Evolutionary conservation across 352 stramenopile genomes (phyloP).

Genomic region (Phytophthora uliginosa): DNA sequence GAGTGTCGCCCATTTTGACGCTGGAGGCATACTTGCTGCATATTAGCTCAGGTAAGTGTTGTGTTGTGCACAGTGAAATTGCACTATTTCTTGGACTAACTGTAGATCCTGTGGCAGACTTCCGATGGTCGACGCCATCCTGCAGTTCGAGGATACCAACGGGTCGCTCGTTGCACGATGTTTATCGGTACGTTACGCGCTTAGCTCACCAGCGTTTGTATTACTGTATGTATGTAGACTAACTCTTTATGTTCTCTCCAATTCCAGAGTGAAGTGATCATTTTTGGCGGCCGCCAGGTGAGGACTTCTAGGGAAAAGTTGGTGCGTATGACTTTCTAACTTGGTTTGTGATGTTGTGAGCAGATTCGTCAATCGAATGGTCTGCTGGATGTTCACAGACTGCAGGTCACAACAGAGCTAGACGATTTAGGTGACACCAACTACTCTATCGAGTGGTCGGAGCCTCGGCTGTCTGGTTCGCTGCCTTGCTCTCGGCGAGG

Average conservation of each 20-base stretch:
- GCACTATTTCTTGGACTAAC: background rate
- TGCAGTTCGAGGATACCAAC: conserved; percentile 32
- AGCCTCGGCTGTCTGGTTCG: conserved; percentile 43
- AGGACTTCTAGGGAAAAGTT: background rate
- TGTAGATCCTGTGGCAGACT: conserved; percentile 15
- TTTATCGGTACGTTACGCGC: conserved; percentile 47
- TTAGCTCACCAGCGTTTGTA: background rate
- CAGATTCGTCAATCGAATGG: conserved; percentile 79
- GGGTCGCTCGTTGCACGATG: conserved; percentile 65
- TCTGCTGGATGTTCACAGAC: conserved; percentile 57
- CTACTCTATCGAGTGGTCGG: conserved; percentile 48
- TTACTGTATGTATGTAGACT: background rate
- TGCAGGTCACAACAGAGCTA: conserved; percentile 30
- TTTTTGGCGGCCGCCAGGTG: conserved; percentile 80
- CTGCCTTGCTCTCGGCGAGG: conserved; percentile 58
- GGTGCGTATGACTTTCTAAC: background rate
- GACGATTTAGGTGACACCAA: conserved; percentile 20
- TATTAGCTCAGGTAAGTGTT: conserved; percentile 46
- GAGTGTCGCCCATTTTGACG: conserved; percentile 57
- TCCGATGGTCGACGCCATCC: conserved; percentile 67
- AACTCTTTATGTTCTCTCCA: background rate
- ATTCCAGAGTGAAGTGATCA: conserved; percentile 54
- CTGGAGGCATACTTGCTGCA: conserved; percentile 57
- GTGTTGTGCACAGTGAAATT: too few relatives aligned
- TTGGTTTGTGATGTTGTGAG: background rate